Evolutionary conservation across 805 yeast genomes (phyloP).

Genomic region (Wickerhamiella galacta): DNA sequence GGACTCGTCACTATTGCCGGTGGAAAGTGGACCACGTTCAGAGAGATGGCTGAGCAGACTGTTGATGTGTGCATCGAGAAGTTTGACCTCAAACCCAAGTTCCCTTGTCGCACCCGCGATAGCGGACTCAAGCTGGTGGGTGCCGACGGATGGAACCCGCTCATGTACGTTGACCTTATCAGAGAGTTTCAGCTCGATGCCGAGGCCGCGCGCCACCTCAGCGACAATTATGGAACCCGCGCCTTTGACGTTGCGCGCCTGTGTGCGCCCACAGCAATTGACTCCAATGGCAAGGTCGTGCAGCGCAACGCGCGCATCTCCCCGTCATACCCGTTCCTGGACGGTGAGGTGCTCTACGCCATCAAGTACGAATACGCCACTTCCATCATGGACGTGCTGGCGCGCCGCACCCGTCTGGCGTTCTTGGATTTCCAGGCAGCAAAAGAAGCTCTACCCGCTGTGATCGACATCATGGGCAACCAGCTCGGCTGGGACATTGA

Average conservation of each 20-base stretch:
- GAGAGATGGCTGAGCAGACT: slow-evolving; percentile 95
- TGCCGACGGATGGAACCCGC: slow-evolving; percentile 61
- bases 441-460: slow-evolving; percentile 60
- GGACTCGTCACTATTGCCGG: slow-evolving; percentile 84
- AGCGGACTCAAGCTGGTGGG: slow-evolving; percentile 43
- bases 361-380: slow-evolving; percentile 70
- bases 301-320: slow-evolving; percentile 24
- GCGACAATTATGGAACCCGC: slow-evolving; percentile 79
- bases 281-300: slow-evolving; percentile 27
- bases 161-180: slow-evolving; percentile 60
- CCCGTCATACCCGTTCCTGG: slow-evolving; percentile 54
- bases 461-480: slow-evolving; percentile 67
- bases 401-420: slow-evolving; percentile 86
- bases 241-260: slow-evolving; percentile 53
- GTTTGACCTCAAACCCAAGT: slow-evolving; percentile 25
- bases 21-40: slow-evolving; percentile 96
- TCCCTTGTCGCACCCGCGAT: slow-evolving; percentile 36
- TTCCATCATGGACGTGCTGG: slow-evolving; percentile 77
- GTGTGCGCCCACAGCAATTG: slow-evolving; percentile 20
- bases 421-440: slow-evolving; percentile 82
- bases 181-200: slow-evolving; percentile 63
- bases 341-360: slow-evolving; percentile 73
- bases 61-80: slow-evolving; percentile 50
- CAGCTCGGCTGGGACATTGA: slow-evolving; percentile 59
- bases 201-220: slow-evolving; percentile 62